Conservation (phyloP, 306 rosid species). For the Prunus mira region DNA sequence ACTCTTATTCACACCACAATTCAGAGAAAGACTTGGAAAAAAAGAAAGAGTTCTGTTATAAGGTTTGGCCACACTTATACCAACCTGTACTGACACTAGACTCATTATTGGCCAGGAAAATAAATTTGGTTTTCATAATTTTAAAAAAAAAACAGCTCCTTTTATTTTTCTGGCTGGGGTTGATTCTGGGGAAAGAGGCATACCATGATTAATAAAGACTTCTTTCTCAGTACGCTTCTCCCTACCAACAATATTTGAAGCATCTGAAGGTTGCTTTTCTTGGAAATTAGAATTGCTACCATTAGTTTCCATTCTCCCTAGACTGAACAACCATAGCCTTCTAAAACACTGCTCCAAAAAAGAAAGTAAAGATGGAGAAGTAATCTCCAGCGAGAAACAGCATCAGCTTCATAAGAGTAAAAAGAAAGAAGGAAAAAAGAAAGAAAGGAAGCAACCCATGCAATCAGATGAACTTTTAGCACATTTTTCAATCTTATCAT, state of each 20-base stretch:
- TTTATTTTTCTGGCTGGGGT: background rate
- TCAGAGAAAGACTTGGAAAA: background rate
- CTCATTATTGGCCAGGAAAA: no score
- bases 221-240: conserved; percentile 36
- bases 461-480: background rate
- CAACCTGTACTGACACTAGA: background rate
- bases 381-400: conserved; percentile 1
- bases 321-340: conserved; percentile 42
- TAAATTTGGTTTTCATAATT: background rate
- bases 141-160: background rate
- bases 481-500: background rate
- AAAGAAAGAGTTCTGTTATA: background rate
- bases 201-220: conserved; percentile 53
- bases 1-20: background rate
- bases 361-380: conserved; percentile 14
- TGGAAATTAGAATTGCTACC: conserved; percentile 36
- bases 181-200: background rate
- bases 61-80: background rate
- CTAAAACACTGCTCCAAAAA: conserved; percentile 22
- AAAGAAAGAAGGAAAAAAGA: background rate
- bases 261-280: conserved; percentile 34
- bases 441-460: background rate
- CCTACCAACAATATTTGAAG: conserved; percentile 24
- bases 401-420: background rate
- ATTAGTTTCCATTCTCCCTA: conserved; percentile 42